Base-by-base conservation (phyloP, 805 yeast species). In the Tetrapisispora arboricola region DNA sequence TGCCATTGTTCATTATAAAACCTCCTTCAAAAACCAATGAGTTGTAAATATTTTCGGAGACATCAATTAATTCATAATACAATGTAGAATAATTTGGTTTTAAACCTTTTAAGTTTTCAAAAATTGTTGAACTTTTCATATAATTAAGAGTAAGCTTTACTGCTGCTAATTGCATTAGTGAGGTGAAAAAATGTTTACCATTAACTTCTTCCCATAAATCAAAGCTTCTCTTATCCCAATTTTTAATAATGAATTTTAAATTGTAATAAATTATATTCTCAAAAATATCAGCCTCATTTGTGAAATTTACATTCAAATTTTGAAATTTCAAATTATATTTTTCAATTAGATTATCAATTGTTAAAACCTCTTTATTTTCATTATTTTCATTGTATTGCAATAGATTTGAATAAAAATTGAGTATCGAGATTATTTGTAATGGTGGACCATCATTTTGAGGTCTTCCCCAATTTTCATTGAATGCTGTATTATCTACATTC, bases 361-460 rank as follows among this genome's bases (percentile, higher is more conserved):
- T 19, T 10, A 19, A n/a, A n/a, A n/a, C n/a, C n/a, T n/a, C 2
- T 12, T 27, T 39, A 3, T 15, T 6, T 15, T 10, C 11, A 13
- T 31, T 24, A 46, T 54, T 10, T 36, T 44, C 18, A 17, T 60
- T 54, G 41, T 58, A 58, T 20, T 59, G 53, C 6, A 60, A 49
- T 44, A 78, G 58, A 3, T 71, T 49, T 18, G 65, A 61, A 44
- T 84, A 49, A 55, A 75, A 84, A 45, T 72, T 72, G 29, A 74
- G 59, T 18, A 80, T 68, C 1, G 95, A 72, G 42, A 80, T 70
- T 10, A 78, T 71, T 51, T 96, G 71, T 43, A 90, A 67, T 1
- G 94, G 88, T 1, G 97, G 96, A 0, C 97, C 97, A 59, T 90
- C 97, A 44, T 86, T 73, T 62, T 90, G 97, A 1, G 97, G 97